Base-by-base conservation (phyloP, 805 yeast genomes). In the Myxozyma neotropica region DNA sequence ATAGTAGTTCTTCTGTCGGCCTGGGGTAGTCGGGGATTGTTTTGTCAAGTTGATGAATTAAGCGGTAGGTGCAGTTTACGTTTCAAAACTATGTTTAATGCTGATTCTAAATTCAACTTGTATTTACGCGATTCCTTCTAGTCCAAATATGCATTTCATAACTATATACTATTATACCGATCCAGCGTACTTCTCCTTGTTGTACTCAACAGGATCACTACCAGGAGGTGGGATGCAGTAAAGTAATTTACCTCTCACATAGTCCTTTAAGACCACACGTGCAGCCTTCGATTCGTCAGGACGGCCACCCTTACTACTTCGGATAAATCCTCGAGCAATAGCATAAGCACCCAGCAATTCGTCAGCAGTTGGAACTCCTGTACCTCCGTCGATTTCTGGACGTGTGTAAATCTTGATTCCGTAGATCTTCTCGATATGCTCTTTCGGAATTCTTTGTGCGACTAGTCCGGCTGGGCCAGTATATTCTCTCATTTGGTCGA, bases 281-380 rank as follows among this genome's bases (percentile, higher is more conserved):
- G 97, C 85, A 13, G 99, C 96, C 74, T 99, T 82, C 44, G 96
- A 85, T 73, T 91, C 95, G 78, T 94, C 99, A 2, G 99, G 98
- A 67, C 90, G 84, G 71, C 98, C 98, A 71, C 89, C 92, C 71
- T 96, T 96, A 73, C 95, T 97, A 0, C 97, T 88, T 33, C 75
- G 68, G 95, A 90, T 92, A 73, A 84, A 94, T 69, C 99, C 99
- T 75, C 99, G 84, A 2, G 97, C 94, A 76, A 95, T 83, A 5
- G 97, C 98, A 71, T 94, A 94, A 0, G 98, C 95, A 49, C 84
- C 88, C 59, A 94, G 80, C 40, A 94, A 74, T 73, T 94, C 98
- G 71, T 88, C 86, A 0, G 97, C 88, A 3, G 96, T 89, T 35
- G 97, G 96, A 17, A 67, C 57, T 23, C 97, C 96, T 42, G 83